Percentiles rank a stretch among this genome's conserved stretches.
Conservation (phyloP, 176 grass and related monocot genomes). For the Neostapfia colusana region DNA sequence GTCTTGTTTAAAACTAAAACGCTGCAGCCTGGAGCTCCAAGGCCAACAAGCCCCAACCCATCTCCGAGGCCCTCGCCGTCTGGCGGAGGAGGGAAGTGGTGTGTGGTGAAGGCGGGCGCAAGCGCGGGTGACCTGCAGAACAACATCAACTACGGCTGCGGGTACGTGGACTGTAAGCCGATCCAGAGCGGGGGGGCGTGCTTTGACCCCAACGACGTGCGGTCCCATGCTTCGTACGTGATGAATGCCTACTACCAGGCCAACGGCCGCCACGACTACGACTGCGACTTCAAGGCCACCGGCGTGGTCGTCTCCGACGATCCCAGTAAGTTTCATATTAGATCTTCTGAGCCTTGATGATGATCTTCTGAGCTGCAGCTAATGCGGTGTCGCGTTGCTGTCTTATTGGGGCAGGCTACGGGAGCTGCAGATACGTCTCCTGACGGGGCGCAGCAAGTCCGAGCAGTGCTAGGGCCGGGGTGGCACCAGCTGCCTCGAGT, state of each 20-base stretch:
- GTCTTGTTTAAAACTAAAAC: background rate
- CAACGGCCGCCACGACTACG: constrained; percentile 40
- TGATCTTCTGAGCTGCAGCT: background rate
- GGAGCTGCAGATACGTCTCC: constrained; percentile 49
- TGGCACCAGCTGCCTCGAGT: constrained; percentile 37
- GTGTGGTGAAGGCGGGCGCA: constrained; percentile 53
- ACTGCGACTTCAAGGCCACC: constrained; percentile 62
- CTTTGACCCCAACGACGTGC: constrained; percentile 57
- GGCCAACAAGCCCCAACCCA: constrained; percentile 36
- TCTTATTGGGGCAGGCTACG: constrained; percentile 45
- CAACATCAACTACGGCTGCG: constrained; percentile 81
- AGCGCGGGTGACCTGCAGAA: constrained; percentile 45
- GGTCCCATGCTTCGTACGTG: constrained; percentile 51
- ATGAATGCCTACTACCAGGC: constrained; percentile 78
- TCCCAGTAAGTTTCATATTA: constrained; percentile 51
- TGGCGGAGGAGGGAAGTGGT: constrained; percentile 54
- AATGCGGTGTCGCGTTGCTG: background rate
- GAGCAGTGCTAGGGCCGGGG: constrained; percentile 39
- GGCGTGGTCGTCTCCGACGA: constrained; percentile 48
- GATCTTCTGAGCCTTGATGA: background rate
- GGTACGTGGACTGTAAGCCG: constrained; percentile 47
- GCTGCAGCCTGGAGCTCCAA: constrained; percentile 36
- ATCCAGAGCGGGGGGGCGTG: constrained; percentile 59
- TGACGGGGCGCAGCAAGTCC: constrained; percentile 56
- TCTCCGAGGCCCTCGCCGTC: constrained; percentile 20